Percentiles rank a stretch among this genome's conserved stretches.
Evolutionary conservation across 768 basidiomycete species (phyloP).

Genomic region (Boletus pseudo-olivaceus): DNA sequence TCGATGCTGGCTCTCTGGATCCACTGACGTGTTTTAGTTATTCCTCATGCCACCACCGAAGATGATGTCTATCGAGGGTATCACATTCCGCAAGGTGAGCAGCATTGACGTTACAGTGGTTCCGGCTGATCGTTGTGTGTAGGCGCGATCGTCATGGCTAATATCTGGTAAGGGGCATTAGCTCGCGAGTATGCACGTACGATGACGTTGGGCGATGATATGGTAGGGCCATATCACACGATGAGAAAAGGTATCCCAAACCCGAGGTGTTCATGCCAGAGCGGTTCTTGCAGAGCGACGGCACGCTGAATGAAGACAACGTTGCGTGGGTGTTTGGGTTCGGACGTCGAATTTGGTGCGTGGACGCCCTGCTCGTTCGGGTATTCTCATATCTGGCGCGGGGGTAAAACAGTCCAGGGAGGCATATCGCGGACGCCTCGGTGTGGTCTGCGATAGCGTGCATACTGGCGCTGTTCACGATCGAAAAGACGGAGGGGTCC

Average conservation of each 20-base stretch:
- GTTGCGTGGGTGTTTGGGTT: conserved; percentile 18
- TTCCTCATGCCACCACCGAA: conserved; percentile 38
- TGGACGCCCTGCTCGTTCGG: neutral
- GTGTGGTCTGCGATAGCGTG: conserved; percentile 22
- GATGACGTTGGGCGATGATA: neutral
- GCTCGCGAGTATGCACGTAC: neutral
- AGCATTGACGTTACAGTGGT: too few species aligned
- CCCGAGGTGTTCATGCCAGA: conserved; percentile 37
- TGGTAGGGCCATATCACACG: conserved; percentile 39
- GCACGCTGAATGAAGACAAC: conserved; percentile 15
- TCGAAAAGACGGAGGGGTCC: conserved; percentile 14
- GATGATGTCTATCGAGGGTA: conserved; percentile 38
- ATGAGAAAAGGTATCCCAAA: conserved; percentile 35
- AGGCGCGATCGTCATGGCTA: conserved; percentile 12
- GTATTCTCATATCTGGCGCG: neutral
- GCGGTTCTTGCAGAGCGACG: conserved; percentile 29
- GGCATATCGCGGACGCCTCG: conserved; percentile 19
- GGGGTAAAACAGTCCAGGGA: conserved; percentile 13
- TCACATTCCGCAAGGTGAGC: conserved; percentile 28
- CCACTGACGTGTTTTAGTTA: conserved; percentile 23
- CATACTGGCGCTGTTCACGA: conserved; percentile 15
- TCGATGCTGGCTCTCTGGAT: neutral
- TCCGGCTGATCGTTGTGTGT: neutral
- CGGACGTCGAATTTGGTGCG: conserved; percentile 21
- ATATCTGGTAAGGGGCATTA: conserved; percentile 7